Conservation (phyloP, 2,329 filamentous ascomycete species). For the Diaporthe caulivora region DNA sequence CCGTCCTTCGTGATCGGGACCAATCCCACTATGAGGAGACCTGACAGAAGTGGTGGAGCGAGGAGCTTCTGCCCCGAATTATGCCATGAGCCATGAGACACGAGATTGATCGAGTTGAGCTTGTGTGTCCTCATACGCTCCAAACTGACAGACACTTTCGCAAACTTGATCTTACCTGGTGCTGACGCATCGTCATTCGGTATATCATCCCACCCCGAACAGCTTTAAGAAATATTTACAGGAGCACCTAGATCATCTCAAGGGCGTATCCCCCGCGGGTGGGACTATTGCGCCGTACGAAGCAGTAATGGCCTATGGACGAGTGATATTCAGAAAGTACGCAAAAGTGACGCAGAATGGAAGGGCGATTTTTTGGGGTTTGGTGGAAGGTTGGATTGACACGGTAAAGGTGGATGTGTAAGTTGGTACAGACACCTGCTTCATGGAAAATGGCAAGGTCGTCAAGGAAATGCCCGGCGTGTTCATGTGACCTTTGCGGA, state of each 20-base stretch:
- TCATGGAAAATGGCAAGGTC: too few species aligned
- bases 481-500: too few species aligned
- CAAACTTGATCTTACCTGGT: too few species aligned
- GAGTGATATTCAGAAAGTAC: too few species aligned
- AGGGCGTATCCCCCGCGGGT: constrained; percentile 29
- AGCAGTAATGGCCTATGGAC: too few species aligned
- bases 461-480: too few species aligned
- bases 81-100: constrained; percentile 35
- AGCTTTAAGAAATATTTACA: constrained; percentile 37
- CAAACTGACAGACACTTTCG: neutral
- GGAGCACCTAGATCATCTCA: constrained; percentile 37
- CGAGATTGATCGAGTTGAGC: constrained; percentile 36
- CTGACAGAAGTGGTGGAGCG: constrained; percentile 37
- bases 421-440: too few species aligned
- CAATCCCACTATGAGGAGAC: constrained; percentile 33
- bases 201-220: constrained; percentile 35
- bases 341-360: too few species aligned
- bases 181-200: neutral
- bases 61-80: constrained; percentile 38
- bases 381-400: too few species aligned
- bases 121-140: constrained; percentile 7
- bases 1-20: constrained; percentile 28
- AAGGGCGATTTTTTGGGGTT: too few species aligned
- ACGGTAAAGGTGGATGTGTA: too few species aligned
- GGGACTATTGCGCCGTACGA: constrained; percentile 41